A percentile compares a stretch with the other conserved stretches of the same genome.
These are phyloP conservation scores for Stagonosporopsis tanaceti DNA, from an alignment of 2,329 filamentous ascomycete species.

Conservation along the genomic window DNA sequence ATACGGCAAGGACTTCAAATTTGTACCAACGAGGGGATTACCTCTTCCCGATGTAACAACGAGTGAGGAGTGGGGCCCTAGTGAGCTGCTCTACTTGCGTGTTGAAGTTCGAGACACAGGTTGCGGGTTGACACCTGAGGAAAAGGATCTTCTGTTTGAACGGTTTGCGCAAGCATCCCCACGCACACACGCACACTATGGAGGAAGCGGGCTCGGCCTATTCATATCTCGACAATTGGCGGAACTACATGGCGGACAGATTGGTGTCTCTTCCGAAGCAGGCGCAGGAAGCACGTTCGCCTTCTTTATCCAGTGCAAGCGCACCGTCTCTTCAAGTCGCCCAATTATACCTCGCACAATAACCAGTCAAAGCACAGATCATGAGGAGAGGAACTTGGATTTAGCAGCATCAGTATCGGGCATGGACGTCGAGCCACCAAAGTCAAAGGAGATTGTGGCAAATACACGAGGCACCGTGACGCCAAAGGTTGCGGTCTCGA, in stretches of 20 bases:
- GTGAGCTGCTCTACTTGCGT: constrained; percentile 37
- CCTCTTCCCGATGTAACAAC: constrained; percentile 26
- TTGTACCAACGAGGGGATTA: constrained; percentile 33
- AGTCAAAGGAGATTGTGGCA: constrained; percentile 6
- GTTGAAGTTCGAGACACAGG: constrained; percentile 46
- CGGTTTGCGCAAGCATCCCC: constrained; percentile 46
- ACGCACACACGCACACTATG: constrained; percentile 46
- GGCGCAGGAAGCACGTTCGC: constrained; percentile 45
- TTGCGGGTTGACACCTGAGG: constrained; percentile 40
- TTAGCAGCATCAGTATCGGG: constrained; percentile 19
- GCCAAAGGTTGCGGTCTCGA: not conserved
- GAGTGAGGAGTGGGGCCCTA: constrained; percentile 40
- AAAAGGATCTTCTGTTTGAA: constrained; percentile 44
- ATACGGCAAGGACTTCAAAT: constrained; percentile 32
- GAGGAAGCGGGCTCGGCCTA: constrained; percentile 47
- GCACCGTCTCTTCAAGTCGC: constrained; percentile 19
- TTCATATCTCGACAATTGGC: constrained; percentile 48
- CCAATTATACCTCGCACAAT: constrained; percentile 5
- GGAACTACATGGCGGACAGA: constrained; percentile 48
- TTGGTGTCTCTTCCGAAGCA: constrained; percentile 43
- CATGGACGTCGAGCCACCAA: constrained; percentile 2
- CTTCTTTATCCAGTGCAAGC: constrained; percentile 44
- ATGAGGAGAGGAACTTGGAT: constrained; percentile 14
- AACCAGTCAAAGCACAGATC: constrained; percentile 14
- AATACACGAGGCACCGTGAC: not conserved